Conservation (phyloP, 1,139 yeast genomes). For the Chernovozyma aurita region DNA sequence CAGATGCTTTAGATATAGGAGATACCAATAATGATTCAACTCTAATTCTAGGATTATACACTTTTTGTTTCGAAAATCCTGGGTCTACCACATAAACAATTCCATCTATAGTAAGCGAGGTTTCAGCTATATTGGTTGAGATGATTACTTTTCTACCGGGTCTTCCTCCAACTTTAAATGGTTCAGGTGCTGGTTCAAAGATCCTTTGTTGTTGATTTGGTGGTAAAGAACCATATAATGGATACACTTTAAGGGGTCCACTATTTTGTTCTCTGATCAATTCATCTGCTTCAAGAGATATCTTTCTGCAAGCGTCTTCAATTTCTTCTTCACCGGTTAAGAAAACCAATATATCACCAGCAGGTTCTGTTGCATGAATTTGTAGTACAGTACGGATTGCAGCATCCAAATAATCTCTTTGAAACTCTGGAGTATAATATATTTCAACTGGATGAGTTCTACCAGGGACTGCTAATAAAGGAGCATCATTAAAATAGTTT, state of each 20-base stretch:
- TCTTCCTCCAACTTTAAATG: constrained; percentile 49
- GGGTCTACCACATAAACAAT: constrained; percentile 97
- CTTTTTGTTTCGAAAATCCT: constrained; percentile 94
- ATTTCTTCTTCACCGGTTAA: constrained; percentile 98
- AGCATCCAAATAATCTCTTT: constrained; percentile 89
- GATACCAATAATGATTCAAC: constrained; percentile 92
- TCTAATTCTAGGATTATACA: constrained; percentile 92
- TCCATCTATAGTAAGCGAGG: constrained; percentile 96
- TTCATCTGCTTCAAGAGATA: constrained; percentile 83
- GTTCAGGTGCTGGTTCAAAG: constrained; percentile 80
- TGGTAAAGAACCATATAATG: constrained; percentile 92
- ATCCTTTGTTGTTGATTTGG: constrained; percentile 93
- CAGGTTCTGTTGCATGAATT: constrained; percentile 94
- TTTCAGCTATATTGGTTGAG: constrained; percentile 97
- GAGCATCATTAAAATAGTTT: constrained; percentile 83
- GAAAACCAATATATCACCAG: constrained; percentile 85
- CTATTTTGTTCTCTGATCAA: constrained; percentile 81
- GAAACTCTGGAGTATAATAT: constrained; percentile 94
- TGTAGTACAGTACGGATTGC: constrained; percentile 93
- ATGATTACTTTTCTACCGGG: constrained; percentile 93
- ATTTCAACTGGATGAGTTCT: constrained; percentile 97
- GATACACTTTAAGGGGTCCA: constrained; percentile 87
- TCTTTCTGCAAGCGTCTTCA: constrained; percentile 92
- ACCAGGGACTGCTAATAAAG: constrained; percentile 94
- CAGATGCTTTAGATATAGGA: constrained; percentile 95